Evolutionary conservation across 208 protist genomes (phyloP), one percentile per base, ranked within the genome.

Genomic region (Leishmania tarentolae): DNA sequence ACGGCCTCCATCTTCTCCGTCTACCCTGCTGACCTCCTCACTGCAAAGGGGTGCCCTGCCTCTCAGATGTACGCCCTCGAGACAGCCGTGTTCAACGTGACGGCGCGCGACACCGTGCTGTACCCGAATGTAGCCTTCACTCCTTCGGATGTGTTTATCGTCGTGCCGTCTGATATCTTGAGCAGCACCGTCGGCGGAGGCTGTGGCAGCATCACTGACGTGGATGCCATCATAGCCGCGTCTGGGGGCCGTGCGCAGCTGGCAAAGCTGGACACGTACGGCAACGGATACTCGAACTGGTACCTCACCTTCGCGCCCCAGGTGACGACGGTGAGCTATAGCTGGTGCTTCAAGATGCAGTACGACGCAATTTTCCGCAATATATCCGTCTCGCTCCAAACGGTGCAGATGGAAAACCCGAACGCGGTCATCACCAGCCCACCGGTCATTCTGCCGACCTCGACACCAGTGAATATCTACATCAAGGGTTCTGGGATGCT

Each of bases 51-150:
- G 56, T 92, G 85, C 61, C 85, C 85, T n/a, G 70, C 83, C 4
- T 78, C 80, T 76, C 44, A 75, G 44, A 81, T 73, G 80, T 95
- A 81, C 83, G 88, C 84, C 3, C 78, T 92, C 57, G 90, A 96
- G 84, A 95, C 90, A 28, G 80, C 91, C 28, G 86, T 82, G 31
- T 92, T 91, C 80, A 96, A 90, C 57, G 80, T 96, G 44, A 91
- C 89, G 4, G 82, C 88, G 35, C 31, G 44, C 17, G 59, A 90
- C 65, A 37, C 69, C 4, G 65, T 53, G 15, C 76, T 81, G 17
- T 94, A 96, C 80, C 90, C 92, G 13, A 85, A 91, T 77, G 80
- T 90, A 4, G 68, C 68, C 53, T 98, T 98, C 83, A 84, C 75
- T 19, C 70, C 66, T 0, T 46, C 44, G 3, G 94, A 97, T 79